Base-by-base conservation (phyloP, 345 rosid genomes). In the Linum tenue region DNA sequence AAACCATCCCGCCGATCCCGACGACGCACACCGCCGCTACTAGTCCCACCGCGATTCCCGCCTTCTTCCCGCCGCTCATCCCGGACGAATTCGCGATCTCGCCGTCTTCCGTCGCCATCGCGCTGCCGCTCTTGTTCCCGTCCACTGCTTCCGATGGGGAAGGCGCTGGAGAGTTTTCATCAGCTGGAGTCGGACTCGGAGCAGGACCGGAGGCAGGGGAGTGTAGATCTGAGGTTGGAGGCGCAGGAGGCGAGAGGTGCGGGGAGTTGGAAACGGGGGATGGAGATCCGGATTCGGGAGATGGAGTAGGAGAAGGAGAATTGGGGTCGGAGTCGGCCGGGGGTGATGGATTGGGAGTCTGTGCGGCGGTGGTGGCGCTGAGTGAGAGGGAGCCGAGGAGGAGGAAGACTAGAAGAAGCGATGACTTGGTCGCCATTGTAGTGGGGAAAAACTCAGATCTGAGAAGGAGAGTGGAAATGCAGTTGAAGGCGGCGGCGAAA, bases 41-140 rank as follows among this genome's bases (percentile, higher is more conserved):
- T 63, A 81, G 82, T 42, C 77, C 90, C 10, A 84, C 42, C 55
- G 67, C 87, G 42, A 83, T 78, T 50, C 92, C 90, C 0, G 82
- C 87, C 77, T 80, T 86, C 76, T 82, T 73, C 37, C 90, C 88
- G 36, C 82, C 83, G 71, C 75, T 72, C 66, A 74, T 72, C 62
- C 84, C 81, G 7, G 59, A 72, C 0, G 82, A 58, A 48, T 48
- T 15, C 0, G 35, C 37, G 2, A 56, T 40, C 42, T 41, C 67
- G 15, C 65, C 66, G 8, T 35, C 68, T 2, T 41, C 65, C 3
- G 71, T 74, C 5, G 77, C 80, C 1, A 63, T 74, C 43, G 41
- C 48, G 66, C 66, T 65, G 15, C 72, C 61, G 62, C 66, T 76
- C 77, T 75, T 72, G 73, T 14, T 77, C n/a, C 75, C 4, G 48